These are phyloP conservation scores for Kwoniella sp. DNA, from an alignment of 768 basidiomycete genomes.

Conservation along the genomic window DNA sequence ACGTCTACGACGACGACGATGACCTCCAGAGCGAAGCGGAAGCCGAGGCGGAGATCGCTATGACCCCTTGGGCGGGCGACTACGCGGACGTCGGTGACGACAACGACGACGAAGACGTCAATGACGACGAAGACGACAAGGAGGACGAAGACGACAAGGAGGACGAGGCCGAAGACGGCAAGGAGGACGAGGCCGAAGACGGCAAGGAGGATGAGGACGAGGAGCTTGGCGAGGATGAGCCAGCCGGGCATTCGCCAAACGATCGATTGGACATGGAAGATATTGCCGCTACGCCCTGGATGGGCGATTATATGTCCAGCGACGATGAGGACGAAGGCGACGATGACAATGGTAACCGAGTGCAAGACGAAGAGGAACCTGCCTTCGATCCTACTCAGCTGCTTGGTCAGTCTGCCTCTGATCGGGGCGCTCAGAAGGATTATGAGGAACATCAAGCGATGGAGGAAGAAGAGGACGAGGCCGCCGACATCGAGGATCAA, in stretches of 20 bases:
- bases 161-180: not conserved
- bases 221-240: too few species aligned
- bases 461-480: not conserved
- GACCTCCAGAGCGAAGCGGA: not conserved
- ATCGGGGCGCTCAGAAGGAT: constrained; percentile 1
- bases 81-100: not conserved
- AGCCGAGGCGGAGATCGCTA: not conserved
- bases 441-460: not conserved
- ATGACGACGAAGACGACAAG: too few species aligned
- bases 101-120: not conserved
- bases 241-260: too few species aligned
- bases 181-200: too few species aligned
- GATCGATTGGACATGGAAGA: too few species aligned
- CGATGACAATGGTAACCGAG: not conserved
- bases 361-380: not conserved
- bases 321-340: not conserved
- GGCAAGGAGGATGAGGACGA: not conserved
- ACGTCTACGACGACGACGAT: not conserved
- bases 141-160: not conserved
- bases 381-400: too few species aligned
- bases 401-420: not conserved
- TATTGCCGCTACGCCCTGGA: not conserved
- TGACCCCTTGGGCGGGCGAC: not conserved
- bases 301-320: not conserved
- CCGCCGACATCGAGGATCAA: not conserved